Evolutionary conservation across 441 rosid species (phyloP).

Genomic region (Erodium texanum): DNA sequence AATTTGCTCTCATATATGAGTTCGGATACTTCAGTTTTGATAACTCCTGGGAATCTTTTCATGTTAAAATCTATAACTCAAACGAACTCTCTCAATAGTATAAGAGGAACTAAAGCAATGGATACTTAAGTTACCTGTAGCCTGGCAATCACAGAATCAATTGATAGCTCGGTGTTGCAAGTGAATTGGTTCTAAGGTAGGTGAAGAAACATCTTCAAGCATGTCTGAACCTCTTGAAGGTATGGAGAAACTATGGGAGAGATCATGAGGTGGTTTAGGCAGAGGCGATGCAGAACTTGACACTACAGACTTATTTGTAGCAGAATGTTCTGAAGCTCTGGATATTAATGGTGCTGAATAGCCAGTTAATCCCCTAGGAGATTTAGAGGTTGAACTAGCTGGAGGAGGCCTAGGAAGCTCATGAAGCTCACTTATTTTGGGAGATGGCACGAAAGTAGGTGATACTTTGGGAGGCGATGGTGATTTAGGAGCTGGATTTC

Average conservation of each 20-base stretch:
- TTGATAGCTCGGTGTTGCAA: slow-evolving; percentile 24
- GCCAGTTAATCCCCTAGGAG: slow-evolving; percentile 35
- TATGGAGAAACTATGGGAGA: slow-evolving; percentile 63
- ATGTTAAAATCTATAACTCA: background rate
- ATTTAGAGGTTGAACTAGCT: slow-evolving; percentile 24
- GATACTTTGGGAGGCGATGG: slow-evolving; percentile 42
- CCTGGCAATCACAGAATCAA: slow-evolving; percentile 18
- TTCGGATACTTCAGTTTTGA: background rate
- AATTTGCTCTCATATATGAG: background rate
- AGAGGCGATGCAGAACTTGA: slow-evolving; percentile 43
- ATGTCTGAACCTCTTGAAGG: slow-evolving; percentile 43
- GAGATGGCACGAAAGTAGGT: slow-evolving; percentile 43
- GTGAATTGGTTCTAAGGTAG: slow-evolving; percentile 59
- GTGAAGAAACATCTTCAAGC: slow-evolving; percentile 42
- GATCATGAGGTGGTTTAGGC: slow-evolving; percentile 40
- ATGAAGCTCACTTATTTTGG: slow-evolving; percentile 67
- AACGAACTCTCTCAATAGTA: background rate
- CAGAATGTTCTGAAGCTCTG: slow-evolving; percentile 31
- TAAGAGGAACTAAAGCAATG: slow-evolving; percentile 3
- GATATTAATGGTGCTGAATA: slow-evolving; percentile 50
- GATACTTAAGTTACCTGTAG: slow-evolving; percentile 1
- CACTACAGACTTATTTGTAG: slow-evolving; percentile 23
- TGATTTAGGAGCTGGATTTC: slow-evolving; percentile 37
- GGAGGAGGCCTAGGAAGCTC: slow-evolving; percentile 70
- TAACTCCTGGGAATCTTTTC: background rate